Evolutionary conservation across 1,284 basidiomycete genomes (phyloP), one percentile per base, ranked within the genome.

Genomic region (Rhodotorula sp.): DNA sequence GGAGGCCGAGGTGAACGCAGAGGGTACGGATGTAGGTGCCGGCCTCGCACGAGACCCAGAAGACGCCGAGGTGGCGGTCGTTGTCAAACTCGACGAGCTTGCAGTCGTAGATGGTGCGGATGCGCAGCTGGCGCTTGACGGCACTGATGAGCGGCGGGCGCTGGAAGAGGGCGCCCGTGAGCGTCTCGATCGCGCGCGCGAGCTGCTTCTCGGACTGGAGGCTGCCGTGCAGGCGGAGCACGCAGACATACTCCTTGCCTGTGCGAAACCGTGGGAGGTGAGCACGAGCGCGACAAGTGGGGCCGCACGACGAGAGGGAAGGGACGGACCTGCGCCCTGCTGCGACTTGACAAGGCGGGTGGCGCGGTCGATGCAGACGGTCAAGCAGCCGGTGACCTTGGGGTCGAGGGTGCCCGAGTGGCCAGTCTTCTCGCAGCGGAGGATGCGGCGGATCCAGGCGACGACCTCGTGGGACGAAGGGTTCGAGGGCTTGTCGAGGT

Each of bases 401-500:
- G 97, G 97, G 83, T 99, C 97, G 67, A 99, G 88, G 58, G 96
- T 99, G 77, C 95, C 94, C 76, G 93, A 95, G 84, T 97, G 95
- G 64, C 96, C 97, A 0, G 97, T 99, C 85, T 99, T 99, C 83
- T 99, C 96, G 49, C 92, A 92, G 44, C 96, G 89, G 64, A 99
- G 84, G 77, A 99, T 99, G 44, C 97, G 88, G 78, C 96, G 88
- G 75, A 99, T 85, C 97, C 97, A 99, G 23, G 97, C 97, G 75
- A 99, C 97, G 68, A 99, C 97, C 86, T 99, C 97, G 84, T 99
- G 97, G n/a, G 96, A 98, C 8, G 97, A 99, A 13, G 97, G 97
- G 84, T 99, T 99, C 61, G 96, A 98, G 42, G 97, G 97, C 82
- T 99, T 99, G 87, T 99, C 97, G 77, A 99, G 87, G 85, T 99